Evolutionary conservation across 345 rosid genomes (phyloP).

Genomic region (Ailanthus altissimus): DNA sequence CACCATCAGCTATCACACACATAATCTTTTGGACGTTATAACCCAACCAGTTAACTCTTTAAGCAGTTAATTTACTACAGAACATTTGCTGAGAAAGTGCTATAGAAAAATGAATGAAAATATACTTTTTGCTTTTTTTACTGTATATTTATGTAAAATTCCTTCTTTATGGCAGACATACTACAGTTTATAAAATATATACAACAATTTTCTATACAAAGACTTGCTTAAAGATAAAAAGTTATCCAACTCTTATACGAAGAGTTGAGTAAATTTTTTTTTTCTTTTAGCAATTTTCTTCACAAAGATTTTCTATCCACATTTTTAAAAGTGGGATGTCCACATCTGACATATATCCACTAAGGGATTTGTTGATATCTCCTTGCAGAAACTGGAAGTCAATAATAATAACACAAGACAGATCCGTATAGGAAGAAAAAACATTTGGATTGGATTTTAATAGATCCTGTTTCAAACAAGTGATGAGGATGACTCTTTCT

Average conservation of each 20-base stretch:
- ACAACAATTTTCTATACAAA: no score
- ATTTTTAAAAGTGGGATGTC: no score
- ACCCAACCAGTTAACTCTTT: conserved; percentile 29
- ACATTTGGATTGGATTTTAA: background rate
- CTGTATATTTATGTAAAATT: no score
- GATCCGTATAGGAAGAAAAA: background rate
- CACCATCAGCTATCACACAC: conserved; percentile 26
- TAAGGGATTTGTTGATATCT: background rate
- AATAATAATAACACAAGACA: background rate
- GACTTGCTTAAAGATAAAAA: no score
- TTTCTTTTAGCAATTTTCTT: no score
- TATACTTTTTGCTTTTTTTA: no score
- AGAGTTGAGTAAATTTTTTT: no score
- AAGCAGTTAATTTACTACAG: conserved; percentile 13
- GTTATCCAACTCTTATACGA: no score
- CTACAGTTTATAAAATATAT: no score
- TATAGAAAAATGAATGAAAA: background rate
- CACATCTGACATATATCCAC: background rate
- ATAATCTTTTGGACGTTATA: conserved; percentile 7
- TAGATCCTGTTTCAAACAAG: background rate
- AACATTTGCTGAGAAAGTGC: background rate
- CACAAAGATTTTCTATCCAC: no score
- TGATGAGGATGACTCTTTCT: background rate
- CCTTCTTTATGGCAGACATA: no score
- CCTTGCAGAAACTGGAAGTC: background rate